Percentiles rank a stretch among this genome's conserved stretches.
Conservation (phyloP, 2,329 filamentous ascomycete genomes). For the Fusarium redolens region DNA sequence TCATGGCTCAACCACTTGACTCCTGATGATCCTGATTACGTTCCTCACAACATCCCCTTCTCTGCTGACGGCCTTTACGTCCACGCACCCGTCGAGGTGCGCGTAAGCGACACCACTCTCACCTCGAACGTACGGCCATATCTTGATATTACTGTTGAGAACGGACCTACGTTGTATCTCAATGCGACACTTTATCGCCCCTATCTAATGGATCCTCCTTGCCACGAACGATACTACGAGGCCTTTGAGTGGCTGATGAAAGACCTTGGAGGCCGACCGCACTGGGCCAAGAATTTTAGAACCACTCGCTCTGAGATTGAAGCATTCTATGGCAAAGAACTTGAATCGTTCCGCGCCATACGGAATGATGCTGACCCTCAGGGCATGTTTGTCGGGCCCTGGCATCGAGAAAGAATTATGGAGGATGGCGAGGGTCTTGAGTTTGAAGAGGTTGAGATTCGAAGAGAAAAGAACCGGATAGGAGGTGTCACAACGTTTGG, state of each 20-base stretch:
- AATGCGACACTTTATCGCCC: conserved; percentile 92
- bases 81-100: conserved; percentile 93
- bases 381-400: conserved; percentile 90
- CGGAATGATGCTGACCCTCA: conserved; percentile 79
- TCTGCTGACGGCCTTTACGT: conserved; percentile 83
- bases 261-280: conserved; percentile 82
- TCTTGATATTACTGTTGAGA: conserved; percentile 76
- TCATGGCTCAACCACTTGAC: conserved; percentile 80
- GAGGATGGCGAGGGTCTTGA: conserved; percentile 48
- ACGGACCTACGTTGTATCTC: conserved; percentile 84
- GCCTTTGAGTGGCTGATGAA: conserved; percentile 93
- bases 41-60: conserved; percentile 79
- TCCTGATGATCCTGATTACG: conserved; percentile 72
- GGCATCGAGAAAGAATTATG: conserved; percentile 80
- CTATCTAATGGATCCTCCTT: conserved; percentile 81
- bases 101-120: conserved; percentile 76
- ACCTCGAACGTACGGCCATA: conserved; percentile 54
- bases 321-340: conserved; percentile 74
- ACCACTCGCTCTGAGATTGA: conserved; percentile 70
- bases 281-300: conserved; percentile 94
- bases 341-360: conserved; percentile 75
- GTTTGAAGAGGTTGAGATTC: conserved; percentile 53
- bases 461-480: conserved; percentile 39
- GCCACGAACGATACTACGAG: conserved; percentile 81
- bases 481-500: conserved; percentile 46